Conservation (phyloP, 2,329 filamentous ascomycete genomes). For the Ophiocordyceps camponoti-saundersi region DNA sequence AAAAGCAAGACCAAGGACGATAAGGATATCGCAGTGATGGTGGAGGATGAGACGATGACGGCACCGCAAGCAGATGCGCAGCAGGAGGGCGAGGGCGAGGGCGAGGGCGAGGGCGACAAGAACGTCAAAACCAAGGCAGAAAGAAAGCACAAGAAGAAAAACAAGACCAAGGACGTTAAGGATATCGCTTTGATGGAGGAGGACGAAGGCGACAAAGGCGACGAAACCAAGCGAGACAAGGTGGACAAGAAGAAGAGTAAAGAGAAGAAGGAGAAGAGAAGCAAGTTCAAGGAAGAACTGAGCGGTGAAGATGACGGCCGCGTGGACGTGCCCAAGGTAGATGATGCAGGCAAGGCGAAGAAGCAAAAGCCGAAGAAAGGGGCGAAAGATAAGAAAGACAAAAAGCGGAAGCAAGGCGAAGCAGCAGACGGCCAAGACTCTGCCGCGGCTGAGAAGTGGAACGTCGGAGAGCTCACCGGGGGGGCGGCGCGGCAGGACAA, state of each 20-base stretch:
- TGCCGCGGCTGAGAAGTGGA: conserved; percentile 27
- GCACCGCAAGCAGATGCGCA: no score
- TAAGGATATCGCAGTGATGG: neutral
- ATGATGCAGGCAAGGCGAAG: conserved; percentile 5
- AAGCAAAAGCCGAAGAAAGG: conserved; percentile 4
- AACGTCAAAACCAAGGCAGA: no score
- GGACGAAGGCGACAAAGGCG: neutral
- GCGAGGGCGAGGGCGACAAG: no score
- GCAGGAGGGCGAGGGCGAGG: no score
- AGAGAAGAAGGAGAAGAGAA: neutral
- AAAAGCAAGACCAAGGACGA: conserved; percentile 4
- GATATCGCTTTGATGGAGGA: no score
- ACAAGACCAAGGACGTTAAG: conserved; percentile 2
- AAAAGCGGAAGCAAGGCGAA: conserved; percentile 1
- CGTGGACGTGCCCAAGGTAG: conserved; percentile 2
- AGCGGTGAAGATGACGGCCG: neutral
- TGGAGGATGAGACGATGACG: neutral
- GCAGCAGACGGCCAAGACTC: conserved; percentile 7
- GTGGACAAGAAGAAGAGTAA: neutral
- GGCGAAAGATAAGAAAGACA: conserved; percentile 5
- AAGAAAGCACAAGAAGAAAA: conserved; percentile 5
- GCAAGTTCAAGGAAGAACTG: neutral
- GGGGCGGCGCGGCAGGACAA: conserved; percentile 33
- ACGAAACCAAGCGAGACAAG: neutral
- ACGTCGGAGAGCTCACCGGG: conserved; percentile 33